phyloP scores from a whole-genome alignment of 2,329 filamentous ascomycete genomes.

The Emergomyces orientalis region DNA sequence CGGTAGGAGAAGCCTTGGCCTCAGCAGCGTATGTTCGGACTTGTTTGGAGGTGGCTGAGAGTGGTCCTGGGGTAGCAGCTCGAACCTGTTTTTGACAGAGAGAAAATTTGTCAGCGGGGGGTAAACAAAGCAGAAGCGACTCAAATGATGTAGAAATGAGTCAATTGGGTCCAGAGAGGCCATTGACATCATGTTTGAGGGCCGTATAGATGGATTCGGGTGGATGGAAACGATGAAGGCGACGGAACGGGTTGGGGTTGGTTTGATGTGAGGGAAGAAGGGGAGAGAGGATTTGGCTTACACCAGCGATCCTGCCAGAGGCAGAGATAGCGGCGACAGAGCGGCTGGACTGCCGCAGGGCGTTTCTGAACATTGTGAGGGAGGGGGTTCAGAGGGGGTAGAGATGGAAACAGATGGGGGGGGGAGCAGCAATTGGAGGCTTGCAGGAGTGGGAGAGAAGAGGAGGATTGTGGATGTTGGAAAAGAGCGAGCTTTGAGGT shows the following conservation, averaged over 20 bases:
- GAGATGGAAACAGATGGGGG: slow-evolving; percentile 35
- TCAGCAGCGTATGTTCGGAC: slow-evolving; percentile 83
- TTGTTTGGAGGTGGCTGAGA: slow-evolving; percentile 61
- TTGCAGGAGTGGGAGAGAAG: slow-evolving; percentile 31
- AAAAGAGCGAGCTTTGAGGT: slow-evolving; percentile 34
- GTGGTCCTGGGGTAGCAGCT: slow-evolving; percentile 69
- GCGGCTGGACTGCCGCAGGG: slow-evolving; percentile 93
- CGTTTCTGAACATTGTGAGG: slow-evolving; percentile 89
- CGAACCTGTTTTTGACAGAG: slow-evolving; percentile 54
- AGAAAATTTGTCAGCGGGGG: slow-evolving; percentile 42
- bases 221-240: slow-evolving; percentile 27
- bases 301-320: slow-evolving; percentile 80
- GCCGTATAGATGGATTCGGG: slow-evolving; percentile 26
- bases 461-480: slow-evolving; percentile 36
- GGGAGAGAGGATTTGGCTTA: slow-evolving; percentile 56
- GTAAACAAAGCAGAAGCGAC: slow-evolving; percentile 1
- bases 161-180: slow-evolving; percentile 18
- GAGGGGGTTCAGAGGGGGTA: slow-evolving; percentile 34
- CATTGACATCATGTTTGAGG: slow-evolving; percentile 25
- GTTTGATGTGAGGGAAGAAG: slow-evolving; percentile 25
- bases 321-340: slow-evolving; percentile 90
- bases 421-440: slow-evolving; percentile 36
- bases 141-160: slow-evolving; percentile 15
- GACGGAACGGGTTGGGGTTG: slow-evolving; percentile 24
- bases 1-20: slow-evolving; percentile 89